Percentiles rank a stretch among this genome's conserved stretches.
Evolutionary conservation across 1,139 yeast genomes (phyloP).

Genomic region (Suhomyces atakaporum): DNA sequence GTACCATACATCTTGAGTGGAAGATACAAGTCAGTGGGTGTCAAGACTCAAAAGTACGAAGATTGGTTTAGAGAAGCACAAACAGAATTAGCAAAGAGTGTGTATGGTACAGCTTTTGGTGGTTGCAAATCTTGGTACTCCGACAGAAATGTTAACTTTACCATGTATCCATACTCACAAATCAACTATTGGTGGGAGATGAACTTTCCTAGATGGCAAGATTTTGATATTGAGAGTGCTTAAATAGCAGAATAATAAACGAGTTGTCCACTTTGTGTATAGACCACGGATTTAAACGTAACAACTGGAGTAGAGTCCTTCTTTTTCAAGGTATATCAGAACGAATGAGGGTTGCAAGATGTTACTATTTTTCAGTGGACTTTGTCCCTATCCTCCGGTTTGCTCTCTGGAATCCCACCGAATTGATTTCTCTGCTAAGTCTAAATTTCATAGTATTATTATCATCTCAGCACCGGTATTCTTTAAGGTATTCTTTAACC

Average conservation of each 20-base stretch:
- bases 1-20: conserved; percentile 34
- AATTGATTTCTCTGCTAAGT: too few relatives aligned
- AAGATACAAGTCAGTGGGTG: conserved; percentile 30
- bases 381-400: too few relatives aligned
- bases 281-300: too few relatives aligned
- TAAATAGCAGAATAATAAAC: conserved; percentile 7
- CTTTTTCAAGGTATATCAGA: too few relatives aligned
- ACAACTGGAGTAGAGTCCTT: too few relatives aligned
- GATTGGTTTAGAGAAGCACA: conserved; percentile 38
- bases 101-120: conserved; percentile 44
- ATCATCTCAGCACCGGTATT: too few relatives aligned
- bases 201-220: conserved; percentile 31
- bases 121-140: conserved; percentile 49
- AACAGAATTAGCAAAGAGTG: conserved; percentile 28
- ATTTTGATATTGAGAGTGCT: conserved; percentile 21
- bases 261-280: too few relatives aligned
- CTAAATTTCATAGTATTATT: too few relatives aligned
- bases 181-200: conserved; percentile 33
- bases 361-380: too few relatives aligned
- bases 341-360: too few relatives aligned
- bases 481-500: too few relatives aligned
- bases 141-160: conserved; percentile 29
- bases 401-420: too few relatives aligned
- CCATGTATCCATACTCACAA: conserved; percentile 46
- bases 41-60: conserved; percentile 36